phyloP scores from a whole-genome alignment of 208 protist genomes.

The Entamoeba histolytica region DNA sequence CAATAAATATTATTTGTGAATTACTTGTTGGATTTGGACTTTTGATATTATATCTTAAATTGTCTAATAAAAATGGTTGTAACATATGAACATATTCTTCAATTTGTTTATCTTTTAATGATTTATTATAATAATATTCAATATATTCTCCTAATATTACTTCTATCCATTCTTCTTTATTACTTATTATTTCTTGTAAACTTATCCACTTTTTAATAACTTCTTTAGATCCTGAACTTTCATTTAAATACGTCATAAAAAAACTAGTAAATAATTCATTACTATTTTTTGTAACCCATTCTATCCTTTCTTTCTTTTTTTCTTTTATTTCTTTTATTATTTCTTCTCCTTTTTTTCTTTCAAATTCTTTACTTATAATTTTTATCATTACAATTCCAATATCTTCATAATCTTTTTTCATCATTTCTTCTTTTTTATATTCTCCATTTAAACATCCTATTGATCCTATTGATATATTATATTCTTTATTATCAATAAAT shows the following conservation, averaged over 20 bases:
- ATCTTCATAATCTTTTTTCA: not conserved
- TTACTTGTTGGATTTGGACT: not conserved
- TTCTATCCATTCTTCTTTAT: not conserved
- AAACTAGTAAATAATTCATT: not conserved
- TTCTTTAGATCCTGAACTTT: not conserved
- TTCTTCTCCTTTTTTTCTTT: not conserved
- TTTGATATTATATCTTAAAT: not conserved
- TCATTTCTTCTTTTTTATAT: not conserved
- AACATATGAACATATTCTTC: not conserved
- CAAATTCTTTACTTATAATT: not conserved
- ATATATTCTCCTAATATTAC: not conserved
- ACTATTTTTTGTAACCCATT: not conserved
- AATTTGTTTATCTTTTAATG: not conserved
- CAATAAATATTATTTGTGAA: not conserved
- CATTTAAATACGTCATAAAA: not conserved
- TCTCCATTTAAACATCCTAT: not conserved
- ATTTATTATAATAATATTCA: not conserved
- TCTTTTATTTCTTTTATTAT: not conserved
- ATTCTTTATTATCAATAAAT: not conserved
- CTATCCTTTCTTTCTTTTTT: not conserved
- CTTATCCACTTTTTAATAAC: not conserved
- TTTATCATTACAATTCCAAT: not conserved
- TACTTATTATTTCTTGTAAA: not conserved
- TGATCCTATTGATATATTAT: not conserved
- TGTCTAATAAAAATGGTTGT: not conserved